Percentiles rank a stretch among this genome's conserved stretches.
phyloP scores from a whole-genome alignment of 805 yeast genomes.

The Starmerella vaccinii region DNA sequence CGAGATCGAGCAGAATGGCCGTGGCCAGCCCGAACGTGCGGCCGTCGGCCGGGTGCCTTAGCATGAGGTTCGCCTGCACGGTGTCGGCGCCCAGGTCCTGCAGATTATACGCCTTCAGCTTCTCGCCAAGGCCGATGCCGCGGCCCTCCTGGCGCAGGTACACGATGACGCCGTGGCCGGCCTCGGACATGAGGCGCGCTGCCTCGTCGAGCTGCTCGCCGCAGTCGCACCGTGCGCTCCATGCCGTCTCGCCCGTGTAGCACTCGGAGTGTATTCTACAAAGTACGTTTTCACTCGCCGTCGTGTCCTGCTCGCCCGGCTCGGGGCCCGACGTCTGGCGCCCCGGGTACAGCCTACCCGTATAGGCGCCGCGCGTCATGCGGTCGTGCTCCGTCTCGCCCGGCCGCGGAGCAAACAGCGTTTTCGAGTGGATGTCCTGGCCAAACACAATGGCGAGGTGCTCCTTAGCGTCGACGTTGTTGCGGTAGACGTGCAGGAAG shows the following conservation, averaged over 20 bases:
- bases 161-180: slow-evolving; percentile 88
- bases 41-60: slow-evolving; percentile 97
- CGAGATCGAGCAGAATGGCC: slow-evolving; percentile 78
- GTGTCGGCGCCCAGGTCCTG: slow-evolving; percentile 99
- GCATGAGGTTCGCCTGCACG: slow-evolving; percentile 83
- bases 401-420: slow-evolving; percentile 50
- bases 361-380: slow-evolving; percentile 97
- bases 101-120: slow-evolving; percentile 87
- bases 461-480: slow-evolving; percentile 80
- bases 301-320: slow-evolving; percentile 1
- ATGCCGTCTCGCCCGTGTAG: slow-evolving; percentile 97
- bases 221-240: slow-evolving; percentile 98
- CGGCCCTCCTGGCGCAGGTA: slow-evolving; percentile 96
- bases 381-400: slow-evolving; percentile 82
- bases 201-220: slow-evolving; percentile 99
- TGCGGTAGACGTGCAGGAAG: slow-evolving; percentile 78
- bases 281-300: slow-evolving; percentile 32
- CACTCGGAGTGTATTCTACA: slow-evolving; percentile 95
- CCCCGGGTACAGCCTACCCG: slow-evolving; percentile 84
- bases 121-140: slow-evolving; percentile 97
- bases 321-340: slow-evolving; percentile 32
- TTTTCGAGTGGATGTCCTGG: slow-evolving; percentile 70
- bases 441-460: slow-evolving; percentile 97
- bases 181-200: slow-evolving; percentile 78
- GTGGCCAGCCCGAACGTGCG: slow-evolving; percentile 90